These are phyloP conservation scores for Ceratobasidium sp. DNA, from an alignment of 1,284 basidiomycete species.

Conservation along the genomic window DNA sequence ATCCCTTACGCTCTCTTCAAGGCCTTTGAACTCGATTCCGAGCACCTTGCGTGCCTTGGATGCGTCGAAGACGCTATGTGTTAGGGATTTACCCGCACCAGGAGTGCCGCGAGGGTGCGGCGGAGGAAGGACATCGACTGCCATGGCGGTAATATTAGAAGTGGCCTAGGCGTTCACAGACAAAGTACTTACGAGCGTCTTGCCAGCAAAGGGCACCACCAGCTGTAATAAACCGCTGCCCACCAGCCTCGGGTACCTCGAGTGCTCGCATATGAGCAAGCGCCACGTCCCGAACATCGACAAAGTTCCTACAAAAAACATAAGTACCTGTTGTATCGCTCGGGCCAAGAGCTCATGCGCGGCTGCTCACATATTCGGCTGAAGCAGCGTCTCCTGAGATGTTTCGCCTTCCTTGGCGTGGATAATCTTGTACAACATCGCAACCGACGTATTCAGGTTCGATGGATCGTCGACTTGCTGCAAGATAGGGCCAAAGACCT, in stretches of 20 bases:
- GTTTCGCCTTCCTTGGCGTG: constrained; percentile 34
- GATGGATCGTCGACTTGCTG: constrained; percentile 26
- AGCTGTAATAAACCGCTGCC: constrained; percentile 46
- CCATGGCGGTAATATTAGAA: background rate
- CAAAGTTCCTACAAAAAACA: constrained; percentile 57
- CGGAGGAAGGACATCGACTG: constrained; percentile 37
- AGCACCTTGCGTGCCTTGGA: constrained; percentile 60
- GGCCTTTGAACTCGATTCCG: constrained; percentile 60
- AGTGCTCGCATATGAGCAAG: constrained; percentile 64
- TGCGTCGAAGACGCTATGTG: constrained; percentile 54
- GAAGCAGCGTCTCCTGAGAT: constrained; percentile 16
- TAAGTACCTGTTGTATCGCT: constrained; percentile 49
- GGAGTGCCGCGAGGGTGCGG: constrained; percentile 52
- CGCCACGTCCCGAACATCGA: constrained; percentile 71
- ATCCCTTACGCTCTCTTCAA: constrained; percentile 60
- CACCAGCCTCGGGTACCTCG: constrained; percentile 43
- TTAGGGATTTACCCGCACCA: constrained; percentile 56
- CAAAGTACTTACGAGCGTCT: constrained; percentile 28
- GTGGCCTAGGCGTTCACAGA: no score
- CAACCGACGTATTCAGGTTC: constrained; percentile 18
- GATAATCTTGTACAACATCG: constrained; percentile 41
- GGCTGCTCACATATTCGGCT: constrained; percentile 21
- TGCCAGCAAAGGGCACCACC: constrained; percentile 44
- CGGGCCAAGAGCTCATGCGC: background rate
- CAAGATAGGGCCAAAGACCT: constrained; percentile 56